Base-by-base conservation (phyloP, 345 rosid genomes). In the Euphorbia peplus region DNA sequence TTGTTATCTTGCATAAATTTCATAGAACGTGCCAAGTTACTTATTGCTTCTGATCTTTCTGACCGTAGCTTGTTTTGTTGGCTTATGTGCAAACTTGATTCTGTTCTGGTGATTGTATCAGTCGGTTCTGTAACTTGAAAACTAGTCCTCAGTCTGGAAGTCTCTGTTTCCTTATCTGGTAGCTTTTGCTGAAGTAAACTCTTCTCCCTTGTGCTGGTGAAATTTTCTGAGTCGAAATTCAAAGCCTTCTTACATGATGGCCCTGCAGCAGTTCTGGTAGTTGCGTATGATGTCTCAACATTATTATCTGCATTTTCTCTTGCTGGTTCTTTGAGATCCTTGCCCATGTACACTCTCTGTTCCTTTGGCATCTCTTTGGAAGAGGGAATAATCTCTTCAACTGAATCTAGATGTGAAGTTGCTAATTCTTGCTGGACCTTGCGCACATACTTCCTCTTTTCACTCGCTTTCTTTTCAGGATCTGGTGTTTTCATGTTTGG, bases 231-330 rank as follows among this genome's bases (percentile, higher is more conserved):
- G 65, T 84, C 87, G 73, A 90, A 90, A 66, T 73, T 73, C 79
- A 92, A 75, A 68, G 68, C 79, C 69, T 82, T 88, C 69, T 81
- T 76, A 73, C 92, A 83, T 68, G 89, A 81, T 61, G 75, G 81
- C 61, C 12, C 66, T 52, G 73, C 70, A n/a, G n/a, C n/a, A 44
- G 73, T 22, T 67, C 29, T 68, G 37, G 80, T 63, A 60, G 60
- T 54, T 56, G 69, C 54, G 57, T 70, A 67, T 58, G 64, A 46
- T 6, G 51, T 70, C 29, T 39, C 76, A 66, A 60, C 52, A 16
- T 1, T 30, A 55, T 68, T 54, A 65, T 73, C 70, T 70, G 68
- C 74, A 46, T 78, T 73, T 70, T 72, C 79, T 59, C 63, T 69
- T 66, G 72, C 73, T 61, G 86, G 29, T 79, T 82, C 88, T 60